Base-by-base conservation (phyloP, 1,284 basidiomycete genomes). In the Cryptococcus sp. region DNA sequence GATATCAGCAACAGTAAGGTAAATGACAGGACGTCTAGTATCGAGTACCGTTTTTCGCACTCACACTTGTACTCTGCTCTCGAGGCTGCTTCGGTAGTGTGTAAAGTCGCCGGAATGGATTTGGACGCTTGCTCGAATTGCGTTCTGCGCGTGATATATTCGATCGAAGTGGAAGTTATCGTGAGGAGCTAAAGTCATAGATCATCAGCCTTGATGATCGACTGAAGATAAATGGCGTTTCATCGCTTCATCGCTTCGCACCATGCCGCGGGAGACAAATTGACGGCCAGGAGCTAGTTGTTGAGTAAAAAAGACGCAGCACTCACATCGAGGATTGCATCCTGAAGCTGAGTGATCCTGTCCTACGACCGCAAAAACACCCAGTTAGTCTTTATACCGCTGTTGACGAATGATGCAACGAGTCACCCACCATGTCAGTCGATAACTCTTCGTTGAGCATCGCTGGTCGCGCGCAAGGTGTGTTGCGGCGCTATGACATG, bases 271-370 rank as follows among this genome's bases (percentile, higher is more conserved):
- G n/a, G n/a, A n/a, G n/a, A n/a, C n/a, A n/a, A n/a, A n/a, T n/a
- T n/a, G n/a, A n/a, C 23, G 50, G 39, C 3, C 13, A 10, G 40
- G n/a, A n/a, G n/a, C n/a, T n/a, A n/a, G n/a, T n/a, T n/a, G n/a
- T n/a, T n/a, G n/a, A n/a, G n/a, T n/a, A n/a, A n/a, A n/a, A n/a
- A n/a, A n/a, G n/a, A n/a, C n/a, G n/a, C n/a, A n/a, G n/a, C 34
- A 63, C 72, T 50, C 51, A 77, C 77, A 56, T 75, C 72, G 65
- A 77, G 64, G 48, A 78, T 77, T 54, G 77, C 76, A 73, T 78
- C 77, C 71, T 78, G 77, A 50, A 78, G 69, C 69, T 78, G 75
- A 66, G 75, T 77, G 63, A 77, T 77, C 73, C 74, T 75, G 74
- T 77, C 75, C 75, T 76, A 45, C 37, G 34, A 19, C 15, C 11